These are phyloP conservation scores for Fusarium sp. DNA, from an alignment of 2,329 filamentous ascomycete genomes.

Conservation along the genomic window DNA sequence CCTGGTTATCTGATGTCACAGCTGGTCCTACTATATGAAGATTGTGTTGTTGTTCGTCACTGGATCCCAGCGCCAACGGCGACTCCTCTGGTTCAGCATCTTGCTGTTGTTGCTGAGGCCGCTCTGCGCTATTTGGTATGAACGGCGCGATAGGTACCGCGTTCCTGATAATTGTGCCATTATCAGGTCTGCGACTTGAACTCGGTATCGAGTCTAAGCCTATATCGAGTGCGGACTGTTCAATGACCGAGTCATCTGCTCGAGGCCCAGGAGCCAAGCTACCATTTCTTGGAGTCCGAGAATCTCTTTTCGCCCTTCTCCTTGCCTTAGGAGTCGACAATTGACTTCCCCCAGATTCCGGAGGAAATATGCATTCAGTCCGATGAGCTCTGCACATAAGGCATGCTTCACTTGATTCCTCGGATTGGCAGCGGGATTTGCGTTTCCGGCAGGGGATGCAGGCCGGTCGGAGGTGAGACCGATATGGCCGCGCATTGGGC, in stretches of 20 bases:
- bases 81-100: conserved; percentile 37
- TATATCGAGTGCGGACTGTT: neutral
- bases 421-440: conserved; percentile 71
- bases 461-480: conserved; percentile 70
- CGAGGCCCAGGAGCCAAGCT: neutral
- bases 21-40: conserved; percentile 70
- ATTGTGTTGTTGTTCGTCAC: conserved; percentile 54
- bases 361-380: conserved; percentile 66
- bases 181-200: neutral
- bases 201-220: neutral
- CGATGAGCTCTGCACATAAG: conserved; percentile 68
- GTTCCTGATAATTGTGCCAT: neutral
- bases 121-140: neutral
- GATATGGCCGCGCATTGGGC: conserved; percentile 60
- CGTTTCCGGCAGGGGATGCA: conserved; percentile 69
- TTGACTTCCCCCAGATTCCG: conserved; percentile 40
- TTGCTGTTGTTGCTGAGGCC: neutral
- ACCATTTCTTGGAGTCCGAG: neutral
- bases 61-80: conserved; percentile 46
- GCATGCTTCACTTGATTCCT: conserved; percentile 62
- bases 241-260: neutral
- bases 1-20: conserved; percentile 68
- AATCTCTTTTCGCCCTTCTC: conserved; percentile 12
- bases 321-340: conserved; percentile 32
- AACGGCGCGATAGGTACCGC: neutral